phyloP scores from a whole-genome alignment of 768 basidiomycete genomes.

The Mycena rebaudengoi region DNA sequence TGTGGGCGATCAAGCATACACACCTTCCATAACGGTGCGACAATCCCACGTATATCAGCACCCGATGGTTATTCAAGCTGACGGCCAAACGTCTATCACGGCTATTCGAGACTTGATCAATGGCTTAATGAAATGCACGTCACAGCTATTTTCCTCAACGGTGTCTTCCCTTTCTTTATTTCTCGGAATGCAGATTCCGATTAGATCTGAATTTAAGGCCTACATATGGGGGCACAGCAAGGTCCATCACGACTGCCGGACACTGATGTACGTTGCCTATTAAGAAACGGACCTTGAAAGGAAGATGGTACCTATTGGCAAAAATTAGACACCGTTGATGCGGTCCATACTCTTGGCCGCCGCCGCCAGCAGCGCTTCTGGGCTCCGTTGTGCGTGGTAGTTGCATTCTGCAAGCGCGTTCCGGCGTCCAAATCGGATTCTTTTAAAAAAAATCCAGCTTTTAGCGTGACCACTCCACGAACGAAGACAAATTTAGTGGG shows the following conservation, averaged over 20 bases:
- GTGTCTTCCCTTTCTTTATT: conserved; percentile 8
- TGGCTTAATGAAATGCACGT: conserved; percentile 24
- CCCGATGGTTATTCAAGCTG: too few relatives aligned
- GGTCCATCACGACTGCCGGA: conserved; percentile 22
- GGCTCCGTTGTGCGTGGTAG: too few relatives aligned
- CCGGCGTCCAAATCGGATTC: too few relatives aligned
- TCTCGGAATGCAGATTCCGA: conserved; percentile 36
- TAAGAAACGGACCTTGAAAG: neutral
- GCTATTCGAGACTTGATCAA: neutral
- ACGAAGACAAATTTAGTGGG: too few relatives aligned
- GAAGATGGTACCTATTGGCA: conserved; percentile 3
- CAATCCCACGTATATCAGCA: neutral
- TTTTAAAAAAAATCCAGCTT: too few relatives aligned
- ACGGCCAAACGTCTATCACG: conserved; percentile 8
- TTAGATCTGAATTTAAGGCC: neutral
- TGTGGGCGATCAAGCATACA: neutral
- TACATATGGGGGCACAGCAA: conserved; percentile 5
- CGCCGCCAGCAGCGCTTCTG: too few relatives aligned
- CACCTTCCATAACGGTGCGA: neutral
- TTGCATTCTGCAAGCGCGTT: too few relatives aligned
- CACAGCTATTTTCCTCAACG: conserved; percentile 1
- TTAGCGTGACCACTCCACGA: too few relatives aligned
- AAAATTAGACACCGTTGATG: neutral
- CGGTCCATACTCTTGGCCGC: too few relatives aligned
- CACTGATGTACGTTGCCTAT: conserved; percentile 11